Conservation (phyloP, 371 early-diverging fungal genomes). For the Sporodiniella umbellata region DNA sequence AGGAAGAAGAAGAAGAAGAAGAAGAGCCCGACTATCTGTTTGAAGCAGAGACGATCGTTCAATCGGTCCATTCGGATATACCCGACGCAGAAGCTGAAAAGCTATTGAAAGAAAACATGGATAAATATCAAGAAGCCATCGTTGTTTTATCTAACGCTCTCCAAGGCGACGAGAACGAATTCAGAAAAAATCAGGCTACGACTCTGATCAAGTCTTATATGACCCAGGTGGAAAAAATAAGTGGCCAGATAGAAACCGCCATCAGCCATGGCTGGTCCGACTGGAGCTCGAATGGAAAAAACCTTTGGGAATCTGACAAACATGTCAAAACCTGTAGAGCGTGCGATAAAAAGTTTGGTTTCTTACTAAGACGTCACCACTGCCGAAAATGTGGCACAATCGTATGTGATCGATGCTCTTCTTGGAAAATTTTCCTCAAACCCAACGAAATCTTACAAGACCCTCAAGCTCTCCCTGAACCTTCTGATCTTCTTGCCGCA, state of each 20-base stretch:
- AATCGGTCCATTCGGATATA: conserved; percentile 9
- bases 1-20: conserved; percentile 12
- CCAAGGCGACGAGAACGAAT: conserved; percentile 14
- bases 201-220: conserved; percentile 12
- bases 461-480: conserved; percentile 23
- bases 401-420: conserved; percentile 69
- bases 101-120: neutral
- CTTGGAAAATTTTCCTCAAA: conserved; percentile 42
- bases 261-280: conserved; percentile 3
- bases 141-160: neutral
- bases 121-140: conserved; percentile 25
- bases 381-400: conserved; percentile 78
- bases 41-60: conserved; percentile 22
- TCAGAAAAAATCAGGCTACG: conserved; percentile 18
- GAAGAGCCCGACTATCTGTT: conserved; percentile 11
- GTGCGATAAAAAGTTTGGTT: conserved; percentile 58
- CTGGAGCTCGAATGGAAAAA: conserved; percentile 6
- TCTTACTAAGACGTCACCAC: conserved; percentile 71
- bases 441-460: conserved; percentile 45
- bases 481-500: conserved; percentile 17
- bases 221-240: conserved; percentile 14
- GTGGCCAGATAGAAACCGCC: neutral
- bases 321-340: conserved; percentile 55
- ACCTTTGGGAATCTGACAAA: conserved; percentile 66
- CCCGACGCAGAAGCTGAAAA: neutral